Base-by-base conservation (phyloP, 257 asterid species). In the Jasminum sambac region DNA sequence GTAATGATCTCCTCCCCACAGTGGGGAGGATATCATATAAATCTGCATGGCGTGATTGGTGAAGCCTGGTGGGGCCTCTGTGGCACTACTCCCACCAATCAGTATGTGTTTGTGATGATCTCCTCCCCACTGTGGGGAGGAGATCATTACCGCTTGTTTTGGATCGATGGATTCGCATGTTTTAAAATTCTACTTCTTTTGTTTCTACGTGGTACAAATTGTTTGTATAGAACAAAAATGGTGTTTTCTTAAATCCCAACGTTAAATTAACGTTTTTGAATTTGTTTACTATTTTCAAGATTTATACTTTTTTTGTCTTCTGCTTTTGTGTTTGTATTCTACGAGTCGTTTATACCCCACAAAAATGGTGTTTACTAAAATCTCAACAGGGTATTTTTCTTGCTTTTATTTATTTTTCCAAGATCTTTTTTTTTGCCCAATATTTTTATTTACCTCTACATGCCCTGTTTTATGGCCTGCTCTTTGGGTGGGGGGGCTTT, bases 131-230 rank as follows among this genome's bases (percentile, higher is more conserved):
- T n/a, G n/a, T n/a, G n/a, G n/a, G n/a, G n/a, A n/a, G n/a, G n/a
- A n/a, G n/a, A n/a, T n/a, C n/a, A n/a, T n/a, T n/a, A n/a, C n/a
- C n/a, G n/a, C n/a, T 30, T 30, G 24, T 19, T 64, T 55, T 67
- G 59, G 11, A 37, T 74, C 44, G 8, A 67, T 24, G 60, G 67
- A 66, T 64, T 72, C 38, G 11, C 71, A 61, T 66, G 69, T 71
- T 70, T 23, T 14, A 11, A 60, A 67, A 42, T 67, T 68, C 48
- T 23, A 21, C 43, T 62, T 48, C 65, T 16, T 68, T 72, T 78
- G 72, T 78, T 67, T 38, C 52, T 30, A 37, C 60, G 19, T 63
- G 13, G 43, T 37, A 5, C 44, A n/a, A 23, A 63, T 8, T 41
- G 52, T 43, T 37, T 6, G 26, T 70, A 42, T 7, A 62, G 57